Evolutionary conservation across 2,329 filamentous ascomycete genomes (phyloP), one percentile per base, ranked within the genome.

Genomic region (Alternaria hordeiaustralica): DNA sequence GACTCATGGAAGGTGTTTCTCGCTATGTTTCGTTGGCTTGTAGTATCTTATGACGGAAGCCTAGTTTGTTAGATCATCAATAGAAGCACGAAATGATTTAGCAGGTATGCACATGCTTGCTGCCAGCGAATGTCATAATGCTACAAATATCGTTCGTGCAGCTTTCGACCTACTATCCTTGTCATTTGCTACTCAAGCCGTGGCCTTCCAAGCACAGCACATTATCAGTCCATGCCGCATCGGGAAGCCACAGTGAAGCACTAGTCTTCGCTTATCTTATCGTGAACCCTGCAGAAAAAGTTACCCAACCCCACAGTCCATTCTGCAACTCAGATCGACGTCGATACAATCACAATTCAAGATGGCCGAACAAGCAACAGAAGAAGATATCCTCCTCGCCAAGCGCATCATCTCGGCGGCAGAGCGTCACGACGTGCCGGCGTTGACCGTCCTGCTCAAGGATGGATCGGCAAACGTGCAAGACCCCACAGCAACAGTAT

Each of bases 361-460:
- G 36, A 78, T 79, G 76, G 65, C 76, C 25, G 71, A 73, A 33
- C 75, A 75, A 73, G 69, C 71, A 63, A 76, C 77, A 25, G 76
- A 79, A 68, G 71, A 77, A 58, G 77, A 79, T 36, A 68, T 80
- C 33, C 73, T 79, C 33, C 72, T 78, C 15, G 77, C 78, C 3
- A 77, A 79, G 67, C 75, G 76, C 55, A 78, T 79, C 59, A 78
- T 79, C 20, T 75, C 75, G 7, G 75, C 78, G 12, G 75, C 78
- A 20, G 74, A 78, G 61, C 73, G 76, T 21, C 78, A 79, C 55
- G 77, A 79, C 65, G 60, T 78, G 18, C 61, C 71, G 12, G 76
- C 76, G 15, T 63, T 79, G 41, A 76, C 73, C 43, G 60, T 78
- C n/a, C 62, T 79, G 26, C 75, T 79, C 53, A 77, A 78, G 47